phyloP scores from a whole-genome alignment of 129 eudicot species.

The Apium graveolens region DNA sequence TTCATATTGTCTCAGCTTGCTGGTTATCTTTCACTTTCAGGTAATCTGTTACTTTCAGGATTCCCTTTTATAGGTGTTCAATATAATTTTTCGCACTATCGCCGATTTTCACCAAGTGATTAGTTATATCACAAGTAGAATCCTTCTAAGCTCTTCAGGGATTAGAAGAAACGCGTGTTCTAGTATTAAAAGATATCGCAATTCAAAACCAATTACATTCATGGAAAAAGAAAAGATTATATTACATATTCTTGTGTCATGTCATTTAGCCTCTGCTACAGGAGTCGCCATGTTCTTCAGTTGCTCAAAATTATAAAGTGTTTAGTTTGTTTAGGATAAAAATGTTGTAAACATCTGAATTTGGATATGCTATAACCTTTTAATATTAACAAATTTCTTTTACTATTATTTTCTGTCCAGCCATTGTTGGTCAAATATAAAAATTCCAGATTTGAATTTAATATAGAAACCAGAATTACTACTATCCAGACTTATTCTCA shows the following conservation, averaged over 20 bases:
- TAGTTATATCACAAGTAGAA: neutral
- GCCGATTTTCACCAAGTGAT: neutral
- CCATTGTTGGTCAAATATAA: neutral
- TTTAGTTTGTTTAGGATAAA: neutral
- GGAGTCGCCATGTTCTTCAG: neutral
- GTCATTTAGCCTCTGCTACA: neutral
- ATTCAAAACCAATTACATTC: neutral
- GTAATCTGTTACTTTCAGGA: constrained; percentile 18
- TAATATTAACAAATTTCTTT: neutral
- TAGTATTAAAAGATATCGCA: neutral
- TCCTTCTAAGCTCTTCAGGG: neutral
- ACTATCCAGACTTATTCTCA: neutral
- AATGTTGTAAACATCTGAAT: neutral
- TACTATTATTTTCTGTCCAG: neutral
- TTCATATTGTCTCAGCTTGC: constrained; percentile 79
- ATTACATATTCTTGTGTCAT: neutral
- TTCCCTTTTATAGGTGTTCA: neutral
- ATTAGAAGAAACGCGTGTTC: neutral
- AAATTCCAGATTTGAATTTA: no score
- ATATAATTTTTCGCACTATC: neutral
- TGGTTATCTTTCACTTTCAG: constrained; percentile 89
- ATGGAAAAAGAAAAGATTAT: no score
- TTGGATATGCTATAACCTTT: no score
- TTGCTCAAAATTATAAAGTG: neutral
- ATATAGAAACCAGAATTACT: neutral